Base-by-base conservation (phyloP, 352 stramenopile genomes). In the Globisporangium okanoganense region DNA sequence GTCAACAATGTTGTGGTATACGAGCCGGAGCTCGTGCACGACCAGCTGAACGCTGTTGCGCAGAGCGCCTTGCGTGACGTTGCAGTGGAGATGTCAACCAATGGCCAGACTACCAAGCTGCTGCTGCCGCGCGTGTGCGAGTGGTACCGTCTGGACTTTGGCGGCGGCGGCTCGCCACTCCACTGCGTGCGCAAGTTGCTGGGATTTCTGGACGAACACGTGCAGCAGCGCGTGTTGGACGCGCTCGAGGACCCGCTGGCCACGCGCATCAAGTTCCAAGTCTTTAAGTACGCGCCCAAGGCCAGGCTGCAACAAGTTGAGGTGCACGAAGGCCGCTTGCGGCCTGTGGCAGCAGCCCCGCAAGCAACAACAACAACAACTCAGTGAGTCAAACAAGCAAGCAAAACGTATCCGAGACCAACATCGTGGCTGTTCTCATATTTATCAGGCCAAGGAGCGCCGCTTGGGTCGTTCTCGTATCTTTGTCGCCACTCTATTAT, bases 101-200 rank as follows among this genome's bases (percentile, higher is more conserved):
- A 0, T 40, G 55, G 38, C 24, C n/a, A 40, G 53, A 50, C 36
- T 18, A 59, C 38, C 48, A 65, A 62, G 4, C 70, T 88, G 44
- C 45, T 73, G 3, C 62, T 95, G 36, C 86, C 86, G 25, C 77
- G 76, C 35, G 66, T 94, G 13, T 95, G 76, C 52, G 81, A 92
- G 51, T 91, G 82, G 80, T 92, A 92, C 59, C 70, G 75, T 2
- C 62, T 75, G 33, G 86, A 95, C 66, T 94, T 87, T 57, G 67
- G 73, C 33, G 66, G 72, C 29, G 49, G 68, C 8, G 67, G 68
- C 33, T 73, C 73, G 16, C 65, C 69, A n/a, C 35, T 88, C 35
- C 71, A 85, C 36, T 94, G 82, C 36, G 78, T 82, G 31, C 78
- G 85, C 38, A 93, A 92, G 66, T 52, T 95, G 20, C 55, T 93